Percentiles rank a stretch among this genome's conserved stretches.
Evolutionary conservation across 441 rosid species (phyloP).

Genomic region (Melastoma candidum): DNA sequence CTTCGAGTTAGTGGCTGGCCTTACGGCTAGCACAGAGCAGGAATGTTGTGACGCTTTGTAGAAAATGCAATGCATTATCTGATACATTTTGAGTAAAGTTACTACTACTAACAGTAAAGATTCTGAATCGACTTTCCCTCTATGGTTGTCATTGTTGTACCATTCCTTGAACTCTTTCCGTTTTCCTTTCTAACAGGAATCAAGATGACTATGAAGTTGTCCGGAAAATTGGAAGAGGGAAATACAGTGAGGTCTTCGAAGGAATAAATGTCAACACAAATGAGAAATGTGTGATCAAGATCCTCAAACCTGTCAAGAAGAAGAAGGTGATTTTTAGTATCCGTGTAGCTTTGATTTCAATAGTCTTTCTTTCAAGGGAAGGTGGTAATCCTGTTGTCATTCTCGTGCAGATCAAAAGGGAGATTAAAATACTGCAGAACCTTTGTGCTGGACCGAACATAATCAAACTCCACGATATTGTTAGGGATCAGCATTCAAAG

Average conservation of each 20-base stretch:
- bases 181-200: slow-evolving; percentile 31
- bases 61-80: too few relatives aligned
- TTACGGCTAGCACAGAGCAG: too few relatives aligned
- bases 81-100: too few relatives aligned
- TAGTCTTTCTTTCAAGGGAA: not conserved
- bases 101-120: not conserved
- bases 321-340: slow-evolving; percentile 54
- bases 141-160: not conserved
- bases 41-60: too few relatives aligned
- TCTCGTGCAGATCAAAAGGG: slow-evolving; percentile 75
- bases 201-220: slow-evolving; percentile 95
- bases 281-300: slow-evolving; percentile 81
- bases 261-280: slow-evolving; percentile 73
- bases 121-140: not conserved
- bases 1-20: too few relatives aligned
- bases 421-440: slow-evolving; percentile 92
- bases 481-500: slow-evolving; percentile 91
- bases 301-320: slow-evolving; percentile 95
- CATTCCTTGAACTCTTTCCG: not conserved
- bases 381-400: slow-evolving; percentile 5
- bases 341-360: slow-evolving; percentile 15
- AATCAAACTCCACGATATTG: slow-evolving; percentile 78
- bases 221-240: slow-evolving; percentile 90
- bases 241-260: slow-evolving; percentile 90
- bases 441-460: slow-evolving; percentile 83